Evolutionary conservation across 2,329 filamentous ascomycete genomes (phyloP).

Genomic region (Dothistroma pini): DNA sequence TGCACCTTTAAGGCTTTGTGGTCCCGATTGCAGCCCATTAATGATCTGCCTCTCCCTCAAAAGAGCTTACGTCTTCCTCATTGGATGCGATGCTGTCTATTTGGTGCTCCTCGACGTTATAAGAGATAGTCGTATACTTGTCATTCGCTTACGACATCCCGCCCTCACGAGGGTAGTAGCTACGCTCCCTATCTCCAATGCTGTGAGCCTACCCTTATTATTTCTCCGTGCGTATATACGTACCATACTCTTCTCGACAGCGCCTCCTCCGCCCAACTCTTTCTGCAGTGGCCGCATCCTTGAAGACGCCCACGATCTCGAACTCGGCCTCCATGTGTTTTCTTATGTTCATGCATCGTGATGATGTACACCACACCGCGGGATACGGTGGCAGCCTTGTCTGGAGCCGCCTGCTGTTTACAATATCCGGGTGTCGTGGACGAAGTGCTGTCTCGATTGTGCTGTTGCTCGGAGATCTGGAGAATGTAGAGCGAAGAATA

Average conservation of each 20-base stretch:
- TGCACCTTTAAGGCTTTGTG: no score
- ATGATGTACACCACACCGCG: background rate
- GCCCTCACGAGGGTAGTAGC: background rate
- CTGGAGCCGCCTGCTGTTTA: background rate
- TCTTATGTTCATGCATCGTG: background rate
- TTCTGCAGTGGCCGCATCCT: background rate
- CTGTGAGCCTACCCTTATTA: background rate
- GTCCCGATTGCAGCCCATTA: no score
- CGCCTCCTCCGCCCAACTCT: background rate
- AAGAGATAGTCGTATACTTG: background rate
- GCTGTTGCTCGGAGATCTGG: background rate
- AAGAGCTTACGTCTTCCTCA: background rate
- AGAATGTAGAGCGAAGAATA: background rate
- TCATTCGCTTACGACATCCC: background rate
- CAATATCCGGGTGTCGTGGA: background rate
- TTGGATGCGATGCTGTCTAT: background rate
- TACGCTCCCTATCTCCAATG: background rate
- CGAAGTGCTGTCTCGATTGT: background rate
- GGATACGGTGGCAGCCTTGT: background rate
- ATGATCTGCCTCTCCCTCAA: background rate
- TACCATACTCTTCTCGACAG: background rate
- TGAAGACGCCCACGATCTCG: background rate
- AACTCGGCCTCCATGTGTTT: background rate
- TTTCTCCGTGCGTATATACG: background rate
- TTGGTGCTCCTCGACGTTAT: background rate